Evolutionary conservation across 306 rosid genomes (phyloP), one percentile per base, ranked within the genome.

Genomic region (Quercus glauca): DNA sequence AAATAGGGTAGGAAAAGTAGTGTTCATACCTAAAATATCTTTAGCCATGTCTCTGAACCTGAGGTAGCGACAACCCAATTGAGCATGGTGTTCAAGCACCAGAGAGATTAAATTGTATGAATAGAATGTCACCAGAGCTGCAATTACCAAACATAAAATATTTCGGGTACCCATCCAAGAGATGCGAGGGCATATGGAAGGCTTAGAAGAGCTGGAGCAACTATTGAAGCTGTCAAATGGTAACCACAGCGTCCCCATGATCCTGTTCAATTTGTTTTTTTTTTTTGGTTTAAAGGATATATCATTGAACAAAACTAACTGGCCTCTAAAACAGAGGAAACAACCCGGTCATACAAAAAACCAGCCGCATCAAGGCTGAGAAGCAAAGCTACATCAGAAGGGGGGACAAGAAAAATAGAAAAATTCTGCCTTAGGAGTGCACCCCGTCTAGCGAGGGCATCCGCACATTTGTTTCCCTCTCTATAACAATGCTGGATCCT

Each of bases 181-280:
- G 90, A 90, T 0, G 86, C 85, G 63, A 92, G 86, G 0, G 97
- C 97, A 43, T 89, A 92, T 0, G 98, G 97, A 49, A 94, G 89
- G 6, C 97, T 94, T 0, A 94, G 74, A 0, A 92, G 93, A 10
- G 98, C 2, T 49, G 97, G 97, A 1, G 96, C 98, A 11, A 94
- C 98, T 2, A 92, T 92, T 35, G 98, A 90, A 0, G 97, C 89
- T 19, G 97, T 88, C 80, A 94, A 87, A 68, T 94, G 97, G 87
- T 88, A 94, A 26, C 98, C 96, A 75, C 91, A 73, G 63, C 92
- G 96, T 71, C 86, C 21, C 98, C 98, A 94, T 25, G 97, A 90
- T 52, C 97, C 97, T 92, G 11, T 49, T 49, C 53, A 49, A 49
- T 49, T 49, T 49, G 53, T 3, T 17, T 3, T 5, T 55, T 19